Conservation (phyloP, 257 asterid genomes). For the Nicotiana attenuata region DNA sequence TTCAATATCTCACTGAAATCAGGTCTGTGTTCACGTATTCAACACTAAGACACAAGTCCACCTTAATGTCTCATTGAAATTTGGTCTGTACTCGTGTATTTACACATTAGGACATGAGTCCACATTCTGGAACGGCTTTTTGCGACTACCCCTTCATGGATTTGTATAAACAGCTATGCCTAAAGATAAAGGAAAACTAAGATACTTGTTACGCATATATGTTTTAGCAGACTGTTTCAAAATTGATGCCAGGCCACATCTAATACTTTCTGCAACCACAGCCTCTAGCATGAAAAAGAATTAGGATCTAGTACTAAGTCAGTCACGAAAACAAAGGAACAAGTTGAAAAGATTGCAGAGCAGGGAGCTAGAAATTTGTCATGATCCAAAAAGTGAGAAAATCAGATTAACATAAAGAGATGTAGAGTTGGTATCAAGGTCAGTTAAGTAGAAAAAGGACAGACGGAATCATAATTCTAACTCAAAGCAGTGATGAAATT, state of each 20-base stretch:
- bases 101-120: not conserved
- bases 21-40: not conserved
- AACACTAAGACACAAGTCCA: not conserved
- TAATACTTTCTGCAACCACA: not conserved
- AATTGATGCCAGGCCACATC: not conserved
- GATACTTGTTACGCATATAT: not conserved
- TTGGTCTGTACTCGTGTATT: not conserved
- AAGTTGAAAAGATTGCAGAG: not conserved
- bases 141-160: not conserved
- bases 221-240: not conserved
- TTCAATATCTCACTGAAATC: not conserved
- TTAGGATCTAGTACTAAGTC: not conserved
- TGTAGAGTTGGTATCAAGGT: not conserved
- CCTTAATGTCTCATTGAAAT: not conserved
- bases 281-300: not conserved
- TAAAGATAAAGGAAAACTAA: constrained; percentile 1
- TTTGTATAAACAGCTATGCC: not conserved
- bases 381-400: not conserved
- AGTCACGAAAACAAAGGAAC: not conserved
- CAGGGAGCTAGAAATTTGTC: not conserved
- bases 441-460: not conserved
- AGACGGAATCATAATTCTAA: not conserved
- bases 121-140: not conserved
- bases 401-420: not conserved
- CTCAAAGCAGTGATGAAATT: not conserved